Percentiles rank a stretch among this genome's conserved stretches.
Conservation (phyloP, 225 moss, liverwort and hornwort species). For the Antitrichia curtipendula region DNA sequence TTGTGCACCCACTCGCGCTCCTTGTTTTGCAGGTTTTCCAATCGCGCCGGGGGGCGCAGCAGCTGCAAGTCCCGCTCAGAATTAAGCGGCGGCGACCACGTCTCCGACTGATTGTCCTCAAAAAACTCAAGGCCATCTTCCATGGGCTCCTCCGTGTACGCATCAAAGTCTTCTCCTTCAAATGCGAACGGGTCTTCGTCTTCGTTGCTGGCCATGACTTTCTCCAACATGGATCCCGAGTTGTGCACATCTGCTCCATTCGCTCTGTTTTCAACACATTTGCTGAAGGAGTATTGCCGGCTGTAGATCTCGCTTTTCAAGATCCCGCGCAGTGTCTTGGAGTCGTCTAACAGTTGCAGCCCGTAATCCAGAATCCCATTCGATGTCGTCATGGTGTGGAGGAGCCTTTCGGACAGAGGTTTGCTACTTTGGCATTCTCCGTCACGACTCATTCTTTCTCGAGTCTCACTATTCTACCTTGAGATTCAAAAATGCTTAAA, state of each 20-base stretch:
- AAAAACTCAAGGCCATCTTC: constrained; percentile 6
- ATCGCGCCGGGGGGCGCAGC: constrained; percentile 20
- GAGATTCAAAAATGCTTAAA: background rate
- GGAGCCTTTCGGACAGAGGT: background rate
- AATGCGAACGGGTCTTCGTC: constrained; percentile 7
- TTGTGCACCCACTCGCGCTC: constrained; percentile 45
- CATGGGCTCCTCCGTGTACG: constrained; percentile 1
- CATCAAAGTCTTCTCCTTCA: constrained; percentile 12
- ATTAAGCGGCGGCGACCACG: constrained; percentile 3
- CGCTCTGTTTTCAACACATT: background rate
- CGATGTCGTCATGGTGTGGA: constrained; percentile 9
- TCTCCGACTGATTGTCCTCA: constrained; percentile 18
- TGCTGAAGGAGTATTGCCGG: constrained; percentile 12
- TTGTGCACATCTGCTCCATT: constrained; percentile 2
- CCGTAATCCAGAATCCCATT: constrained; percentile 23
- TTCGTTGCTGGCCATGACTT: background rate
- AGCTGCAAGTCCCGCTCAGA: constrained; percentile 27
- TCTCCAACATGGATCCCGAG: background rate
- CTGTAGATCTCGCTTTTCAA: constrained; percentile 21
- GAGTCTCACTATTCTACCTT: background rate
- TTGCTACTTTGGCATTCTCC: background rate
- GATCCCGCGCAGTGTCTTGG: constrained; percentile 9
- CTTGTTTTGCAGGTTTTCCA: background rate
- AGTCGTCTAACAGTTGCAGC: constrained; percentile 18
- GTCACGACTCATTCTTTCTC: constrained; percentile 1